Base-by-base conservation (phyloP, 2,329 filamentous ascomycete species). In the Alternaria metachromatica region DNA sequence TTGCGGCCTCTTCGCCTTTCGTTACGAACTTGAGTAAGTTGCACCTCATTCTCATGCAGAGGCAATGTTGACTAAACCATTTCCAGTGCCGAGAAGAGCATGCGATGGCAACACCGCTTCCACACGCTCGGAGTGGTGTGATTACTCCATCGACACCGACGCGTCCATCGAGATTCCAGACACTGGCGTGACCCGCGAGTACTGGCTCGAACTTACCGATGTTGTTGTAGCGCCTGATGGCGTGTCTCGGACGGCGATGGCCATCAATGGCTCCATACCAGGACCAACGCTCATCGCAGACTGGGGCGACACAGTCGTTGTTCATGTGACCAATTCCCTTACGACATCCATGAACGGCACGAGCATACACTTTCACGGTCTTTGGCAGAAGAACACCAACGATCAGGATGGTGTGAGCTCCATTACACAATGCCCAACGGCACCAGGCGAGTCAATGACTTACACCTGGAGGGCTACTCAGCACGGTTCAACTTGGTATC, bases 121-220 rank as follows among this genome's bases (percentile, higher is more conserved):
- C 26, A 73, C 71, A 48, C 73, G 76, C 37, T 72, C 70, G 7
- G 58, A 72, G 50, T 78, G 85, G 85, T 84, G 85, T 23, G 78
- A 85, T 46, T 84, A 83, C 63, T 82, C 82, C 53, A 80, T 86
- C 7, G 20, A 51, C 5, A 33, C 57, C 53, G 45, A 70, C 20
- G 11, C 23, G 3, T 11, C 4, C 28, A 13, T 26, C 58, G 76
- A 82, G 5, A 78, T 78, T 28, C 87, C 87, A 1, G 76, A 80
- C 33, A 89, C 87, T 0, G 85, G 87, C 12, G 83, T 88, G 3
- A 87, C 85, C 21, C 80, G 87, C 11, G 80, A 81, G 58, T 85
- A 84, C 65, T 81, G 77, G 72, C 75, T 84, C 20, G 79, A 82
- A 23, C 70, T 84, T 30, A 78, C 77, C 5, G 81, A 84, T 37